Base-by-base conservation (phyloP, 225 moss, liverwort and hornwort genomes). In the Antitrichia curtipendula region DNA sequence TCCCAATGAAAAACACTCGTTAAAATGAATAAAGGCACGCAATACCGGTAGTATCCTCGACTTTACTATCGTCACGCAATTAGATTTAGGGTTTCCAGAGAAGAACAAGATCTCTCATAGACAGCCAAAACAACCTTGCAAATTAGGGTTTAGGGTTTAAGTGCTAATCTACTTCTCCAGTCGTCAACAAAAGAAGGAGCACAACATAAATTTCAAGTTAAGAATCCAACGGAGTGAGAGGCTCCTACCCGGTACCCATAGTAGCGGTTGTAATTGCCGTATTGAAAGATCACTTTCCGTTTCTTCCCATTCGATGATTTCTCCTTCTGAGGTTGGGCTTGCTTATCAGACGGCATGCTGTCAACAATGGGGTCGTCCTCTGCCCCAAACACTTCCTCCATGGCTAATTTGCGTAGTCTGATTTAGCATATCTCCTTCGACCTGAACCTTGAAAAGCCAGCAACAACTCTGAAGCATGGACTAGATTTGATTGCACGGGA, bases 221-320 rank as follows among this genome's bases (percentile, higher is more conserved):
- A 40, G 31, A 63, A 23, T 86, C 43, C 78, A 56, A 25, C 9
- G 8, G 17, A 17, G 43, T 52, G 27, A 83, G 45, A 87, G 58
- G 69, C 70, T 24, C 80, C 57, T 87, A 99, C 98, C 93, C 97
- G 93, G 84, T 99, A 97, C 4, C 97, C 96, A 82, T 99, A 99
- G 87, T 99, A 99, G 85, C 91, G 93, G 83, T 92, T 90, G 86
- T 99, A 99, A 90, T 99, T 99, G 65, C 98, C 98, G 56, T 92
- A 99, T 60, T 91, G 93, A 82, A 91, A 95, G 31, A 95, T 87
- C 21, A 82, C n/a, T 68, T 94, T 95, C 68, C 90, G 89, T 66
- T 91, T 93, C 59, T 75, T 88, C 69, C 13, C 75, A 63, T 71
- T 63, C n/a, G 86, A 56, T 49, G 72, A 56, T 36, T 75, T 83